Conservation (phyloP, 208 protist genomes). For the Leishmania guyanensis region DNA sequence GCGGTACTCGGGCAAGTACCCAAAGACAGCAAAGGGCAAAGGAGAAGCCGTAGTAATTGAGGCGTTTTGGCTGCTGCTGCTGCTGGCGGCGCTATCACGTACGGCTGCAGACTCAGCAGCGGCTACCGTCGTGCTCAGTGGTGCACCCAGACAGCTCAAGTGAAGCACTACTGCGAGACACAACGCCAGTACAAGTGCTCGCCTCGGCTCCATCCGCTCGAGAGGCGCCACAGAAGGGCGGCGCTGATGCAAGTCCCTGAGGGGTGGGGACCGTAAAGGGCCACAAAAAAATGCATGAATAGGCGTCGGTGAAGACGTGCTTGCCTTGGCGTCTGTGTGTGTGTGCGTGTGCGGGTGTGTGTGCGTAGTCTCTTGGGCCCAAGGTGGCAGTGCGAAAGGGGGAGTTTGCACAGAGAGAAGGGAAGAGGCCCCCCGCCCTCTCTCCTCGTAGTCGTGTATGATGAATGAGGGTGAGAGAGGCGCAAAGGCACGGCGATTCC, state of each 20-base stretch:
- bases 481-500: background rate
- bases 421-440: background rate
- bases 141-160: background rate
- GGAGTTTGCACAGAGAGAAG: background rate
- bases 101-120: background rate
- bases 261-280: background rate
- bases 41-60: background rate
- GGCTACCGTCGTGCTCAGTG: background rate
- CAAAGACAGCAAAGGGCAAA: conserved; percentile 57
- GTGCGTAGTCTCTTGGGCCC: background rate
- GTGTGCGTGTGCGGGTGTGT: background rate
- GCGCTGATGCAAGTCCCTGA: background rate
- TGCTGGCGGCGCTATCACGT: background rate
- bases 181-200: background rate
- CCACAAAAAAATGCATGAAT: background rate
- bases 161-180: conserved; percentile 4
- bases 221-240: background rate
- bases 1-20: conserved; percentile 79
- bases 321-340: background rate
- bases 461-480: background rate
- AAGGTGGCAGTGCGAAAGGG: background rate
- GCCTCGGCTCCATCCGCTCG: background rate
- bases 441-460: too few relatives aligned
- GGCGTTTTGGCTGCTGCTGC: background rate
- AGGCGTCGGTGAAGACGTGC: background rate